Evolutionary conservation across 2,329 filamentous ascomycete species (phyloP), one percentile per base, ranked within the genome.

Genomic region (Gnomoniopsis smithogilvyi): DNA sequence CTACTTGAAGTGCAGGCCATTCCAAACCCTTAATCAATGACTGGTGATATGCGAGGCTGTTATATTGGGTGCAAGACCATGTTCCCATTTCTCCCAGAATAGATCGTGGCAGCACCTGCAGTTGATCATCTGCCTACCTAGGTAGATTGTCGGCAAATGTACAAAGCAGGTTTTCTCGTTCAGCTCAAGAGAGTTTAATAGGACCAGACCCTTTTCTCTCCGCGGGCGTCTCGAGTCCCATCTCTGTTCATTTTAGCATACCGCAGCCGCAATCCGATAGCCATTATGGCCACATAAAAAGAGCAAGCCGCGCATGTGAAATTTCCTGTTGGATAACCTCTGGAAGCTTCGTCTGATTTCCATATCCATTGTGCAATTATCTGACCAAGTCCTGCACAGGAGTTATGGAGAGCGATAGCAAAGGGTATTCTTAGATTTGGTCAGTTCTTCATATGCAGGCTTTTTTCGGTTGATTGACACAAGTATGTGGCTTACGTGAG

Each of bases 311-410:
- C 72, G 60, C 75, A 77, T 2, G 72, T 70, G 56, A 76, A 72
- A 34, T 75, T 75, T 0, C 73, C 72, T 0, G 73, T 75, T 1
- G 73, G 73, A 61, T 72, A 76, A 0, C 73, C 73, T 2, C 48
- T 41, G 0, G 45, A 34, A 3, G 66, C 66, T 57, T 74, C 70
- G 3, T 56, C 61, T 6, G 66, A 63, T 33, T 66, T 70, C 73
- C 73, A 75, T 14, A 75, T 75, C 73, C 73, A 75, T 61, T 74
- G 71, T 1, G 72, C 69, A 22, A 76, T 72, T 17, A 76, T 72
- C 61, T 74, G 71, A 3, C 70, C 69, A 7, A 75, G 64, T 0
- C 73, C 73, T 3, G 72, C 72, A 24, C 68, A 70, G 1, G 67
- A 70, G 53, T 75, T 75, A 55, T 75, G 70, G 26, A 75, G 57